Evolutionary conservation across 148 eudicot genomes (phyloP), one percentile per base, ranked within the genome.

Genomic region (Vaccinium corymbosum): DNA sequence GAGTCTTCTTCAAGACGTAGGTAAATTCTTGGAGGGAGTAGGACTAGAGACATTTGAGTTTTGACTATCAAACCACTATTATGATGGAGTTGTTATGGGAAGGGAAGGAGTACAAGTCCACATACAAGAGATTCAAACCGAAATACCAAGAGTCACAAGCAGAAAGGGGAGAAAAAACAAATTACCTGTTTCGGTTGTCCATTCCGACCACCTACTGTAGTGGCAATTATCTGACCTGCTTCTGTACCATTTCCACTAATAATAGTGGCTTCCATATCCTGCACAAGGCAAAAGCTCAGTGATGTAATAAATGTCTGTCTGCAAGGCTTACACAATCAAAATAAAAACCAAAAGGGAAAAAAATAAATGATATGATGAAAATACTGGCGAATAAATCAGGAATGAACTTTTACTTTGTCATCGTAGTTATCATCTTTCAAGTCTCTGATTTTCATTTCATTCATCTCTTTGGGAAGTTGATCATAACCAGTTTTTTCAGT

Each of bases 161-260:
- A 22, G 71, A 64, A 64, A 64, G 29, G 22, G n/a, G 59, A 50
- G 55, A 52, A 9, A n/a, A 46, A 19, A 51, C 78, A 78, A 73
- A 15, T 82, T 79, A 94, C 98, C 98, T 96, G 93, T 82, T 96
- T 96, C 19, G 91, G 92, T 84, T 89, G 89, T 64, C 98, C 98
- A 85, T 91, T 92, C 74, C 78, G 89, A 80, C 97, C 97, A 84
- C 93, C 92, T 68, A 92, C 57, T 29, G 94, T 90, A 17, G 95
- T 94, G 49, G 93, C 88, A 78, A 94, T 92, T 84, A 96, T 88
- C 84, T 96, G 98, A 71, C 98, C 98, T 80, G 93, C 82, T 90
- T 96, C 98, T 71, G 97, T 90, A 64, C 95, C 98, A 81, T 90
- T 92, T 22, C 94, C 98, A 84, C 89, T 90, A 61, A 93, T 88